phyloP scores from a whole-genome alignment of 371 early-diverging fungal genomes.

The Mucor racemosus region DNA sequence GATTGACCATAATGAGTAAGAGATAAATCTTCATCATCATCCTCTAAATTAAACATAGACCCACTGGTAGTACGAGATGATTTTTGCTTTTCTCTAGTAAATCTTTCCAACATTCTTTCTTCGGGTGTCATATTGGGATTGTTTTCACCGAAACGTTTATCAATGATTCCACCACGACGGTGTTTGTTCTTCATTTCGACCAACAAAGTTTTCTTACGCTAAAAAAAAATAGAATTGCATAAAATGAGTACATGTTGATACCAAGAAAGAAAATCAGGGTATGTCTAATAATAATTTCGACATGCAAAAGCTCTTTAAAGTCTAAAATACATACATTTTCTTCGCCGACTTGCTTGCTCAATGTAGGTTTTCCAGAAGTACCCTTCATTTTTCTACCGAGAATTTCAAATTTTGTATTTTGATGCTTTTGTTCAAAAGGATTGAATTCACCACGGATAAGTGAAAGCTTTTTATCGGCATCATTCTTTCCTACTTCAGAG shows the following conservation, averaged over 20 bases:
- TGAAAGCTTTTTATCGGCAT: conserved; percentile 54
- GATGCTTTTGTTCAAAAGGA: conserved; percentile 89
- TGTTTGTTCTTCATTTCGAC: conserved; percentile 74
- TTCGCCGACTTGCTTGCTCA: conserved; percentile 81
- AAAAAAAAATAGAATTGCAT: conserved; percentile 1
- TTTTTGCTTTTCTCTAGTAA: conserved; percentile 82
- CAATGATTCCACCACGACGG: conserved; percentile 81
- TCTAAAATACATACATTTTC: conserved; percentile 64
- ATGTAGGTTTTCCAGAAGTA: conserved; percentile 77
- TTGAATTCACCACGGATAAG: conserved; percentile 71
- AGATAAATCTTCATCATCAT: conserved; percentile 58
- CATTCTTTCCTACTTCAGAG: conserved; percentile 60
- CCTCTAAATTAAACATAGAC: conserved; percentile 83
- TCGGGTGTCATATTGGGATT: conserved; percentile 87
- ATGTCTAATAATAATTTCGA: neutral
- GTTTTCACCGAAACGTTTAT: conserved; percentile 95
- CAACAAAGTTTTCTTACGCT: conserved; percentile 85
- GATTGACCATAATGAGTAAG: conserved; percentile 95
- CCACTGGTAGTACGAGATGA: conserved; percentile 31
- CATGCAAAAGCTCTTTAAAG: neutral
- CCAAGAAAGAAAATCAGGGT: no score
- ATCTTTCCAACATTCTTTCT: conserved; percentile 95
- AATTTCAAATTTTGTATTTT: conserved; percentile 80
- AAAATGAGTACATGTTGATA: no score
- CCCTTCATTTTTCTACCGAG: conserved; percentile 90